Evolutionary conservation across 768 basidiomycete species (phyloP), one percentile per base, ranked within the genome.

Genomic region (Naganishia onofrii): DNA sequence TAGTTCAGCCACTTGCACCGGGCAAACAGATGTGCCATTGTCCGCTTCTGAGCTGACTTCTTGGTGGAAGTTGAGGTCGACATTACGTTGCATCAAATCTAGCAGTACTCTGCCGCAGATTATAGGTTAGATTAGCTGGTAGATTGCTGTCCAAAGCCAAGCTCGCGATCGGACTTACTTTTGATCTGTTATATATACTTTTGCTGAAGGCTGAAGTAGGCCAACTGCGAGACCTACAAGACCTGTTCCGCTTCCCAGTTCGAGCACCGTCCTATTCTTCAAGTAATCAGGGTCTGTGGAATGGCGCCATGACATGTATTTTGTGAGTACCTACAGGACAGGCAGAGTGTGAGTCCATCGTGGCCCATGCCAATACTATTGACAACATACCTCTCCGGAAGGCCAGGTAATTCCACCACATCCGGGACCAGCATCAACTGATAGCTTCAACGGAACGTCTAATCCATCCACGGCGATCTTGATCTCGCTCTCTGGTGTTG

Each of bases 331-430:
- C 92, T 95, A 74, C 13, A 17, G 34, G 34, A 32, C 21, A n/a
- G 9, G 3, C 9, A 55, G 28, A 6, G 51, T 52, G 2, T 29
- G 32, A 29, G 34, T 29, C 21, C 3, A 46, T 34, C 29, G 10
- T 29, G 8, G 23, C 38, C 28, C 19, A 2, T 9, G 10, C 36
- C 23, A 26, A 60, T 53, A n/a, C 64, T 34, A 60, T 54, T 32
- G 17, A 52, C 31, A 28, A 78, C 82, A 74, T 74, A 92, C 92
- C 86, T 92, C 87, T 74, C 92, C 93, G 9, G 93, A 91, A 4
- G 91, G 91, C 93, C 93, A 95, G 2, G 90, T 88, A 46, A 93
- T 86, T 5, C 93, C 93, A 17, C 93, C 93, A 78, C 93, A 96
- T 0, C 93, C 93, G 21, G 91, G 90, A 52, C 88, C 84, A 9